Conservation (phyloP, 2,329 filamentous ascomycete species). For the Lasiodiplodia hormozganensis region DNA sequence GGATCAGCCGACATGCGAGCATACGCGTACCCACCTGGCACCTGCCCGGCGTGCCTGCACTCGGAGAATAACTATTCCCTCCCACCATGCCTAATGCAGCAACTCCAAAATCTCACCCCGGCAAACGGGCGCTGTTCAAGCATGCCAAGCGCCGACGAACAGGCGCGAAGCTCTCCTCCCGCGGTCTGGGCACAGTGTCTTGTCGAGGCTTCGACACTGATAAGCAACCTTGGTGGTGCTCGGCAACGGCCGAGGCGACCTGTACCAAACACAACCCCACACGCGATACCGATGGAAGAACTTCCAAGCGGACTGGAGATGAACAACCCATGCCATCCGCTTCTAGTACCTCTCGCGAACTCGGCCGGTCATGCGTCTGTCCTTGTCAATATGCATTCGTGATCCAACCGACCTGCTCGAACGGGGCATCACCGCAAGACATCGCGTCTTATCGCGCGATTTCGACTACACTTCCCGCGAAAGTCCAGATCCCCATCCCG, state of each 20-base stretch:
- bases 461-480: neutral
- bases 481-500: neutral
- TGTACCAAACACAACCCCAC: neutral
- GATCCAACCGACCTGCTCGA: conserved; percentile 8
- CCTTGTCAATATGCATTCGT: neutral
- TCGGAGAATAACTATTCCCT: neutral
- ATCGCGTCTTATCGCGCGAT: conserved; percentile 21
- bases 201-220: conserved; percentile 10
- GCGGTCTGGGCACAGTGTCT: conserved; percentile 7
- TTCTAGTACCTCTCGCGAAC: neutral
- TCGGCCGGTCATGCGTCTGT: neutral
- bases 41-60: neutral
- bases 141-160: neutral
- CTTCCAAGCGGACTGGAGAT: neutral
- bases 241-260: neutral
- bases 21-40: neutral
- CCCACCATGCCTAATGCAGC: neutral
- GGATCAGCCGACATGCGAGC: conserved; percentile 11
- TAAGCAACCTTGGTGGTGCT: neutral
- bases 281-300: neutral
- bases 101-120: neutral
- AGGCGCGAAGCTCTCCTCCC: conserved; percentile 7
- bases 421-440: neutral
- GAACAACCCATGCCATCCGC: neutral
- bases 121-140: neutral